A percentile compares a stretch with the other conserved stretches of the same genome.
Conservation (phyloP, 108 stramenopile species). For the Nitzschia inconspicua region DNA sequence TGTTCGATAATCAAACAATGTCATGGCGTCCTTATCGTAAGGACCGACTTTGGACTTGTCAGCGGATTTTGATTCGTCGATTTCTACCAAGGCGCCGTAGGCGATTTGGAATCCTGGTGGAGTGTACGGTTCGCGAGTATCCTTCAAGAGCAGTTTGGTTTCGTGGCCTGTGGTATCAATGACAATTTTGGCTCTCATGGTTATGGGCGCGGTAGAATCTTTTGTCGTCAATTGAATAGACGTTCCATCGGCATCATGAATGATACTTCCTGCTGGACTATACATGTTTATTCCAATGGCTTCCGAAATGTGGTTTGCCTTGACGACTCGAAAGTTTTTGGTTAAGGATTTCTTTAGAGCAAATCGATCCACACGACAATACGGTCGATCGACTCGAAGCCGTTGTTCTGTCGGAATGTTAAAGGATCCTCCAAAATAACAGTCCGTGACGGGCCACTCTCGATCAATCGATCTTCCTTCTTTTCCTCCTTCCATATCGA, state of each 20-base stretch:
- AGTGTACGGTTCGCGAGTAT: constrained; percentile 48
- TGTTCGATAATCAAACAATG: constrained; percentile 94
- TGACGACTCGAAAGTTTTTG: constrained; percentile 51
- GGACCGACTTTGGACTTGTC: constrained; percentile 63
- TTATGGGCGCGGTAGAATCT: constrained; percentile 39
- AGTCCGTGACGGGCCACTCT: constrained; percentile 86
- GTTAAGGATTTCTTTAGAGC: constrained; percentile 57
- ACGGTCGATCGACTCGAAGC: constrained; percentile 73
- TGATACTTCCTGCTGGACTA: constrained; percentile 56
- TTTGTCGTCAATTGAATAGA: constrained; percentile 49
- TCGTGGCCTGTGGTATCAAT: constrained; percentile 93
- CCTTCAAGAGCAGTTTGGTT: constrained; percentile 77
- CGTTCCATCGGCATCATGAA: constrained; percentile 65
- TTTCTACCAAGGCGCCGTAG: constrained; percentile 80
- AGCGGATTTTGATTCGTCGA: constrained; percentile 58
- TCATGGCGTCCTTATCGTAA: constrained; percentile 93
- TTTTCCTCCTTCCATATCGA: constrained; percentile 34
- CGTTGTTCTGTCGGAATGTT: constrained; percentile 73
- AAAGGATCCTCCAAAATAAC: constrained; percentile 91
- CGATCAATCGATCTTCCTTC: constrained; percentile 50
- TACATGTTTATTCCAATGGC: constrained; percentile 76
- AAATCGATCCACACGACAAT: constrained; percentile 77
- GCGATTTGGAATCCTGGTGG: constrained; percentile 94
- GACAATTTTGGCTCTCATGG: constrained; percentile 76
- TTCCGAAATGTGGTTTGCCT: constrained; percentile 68